A percentile compares a stretch with the other conserved stretches of the same genome.
Conservation (phyloP, 192 early-diverging fungal genomes). For the Rhizophlyctis rosea region DNA sequence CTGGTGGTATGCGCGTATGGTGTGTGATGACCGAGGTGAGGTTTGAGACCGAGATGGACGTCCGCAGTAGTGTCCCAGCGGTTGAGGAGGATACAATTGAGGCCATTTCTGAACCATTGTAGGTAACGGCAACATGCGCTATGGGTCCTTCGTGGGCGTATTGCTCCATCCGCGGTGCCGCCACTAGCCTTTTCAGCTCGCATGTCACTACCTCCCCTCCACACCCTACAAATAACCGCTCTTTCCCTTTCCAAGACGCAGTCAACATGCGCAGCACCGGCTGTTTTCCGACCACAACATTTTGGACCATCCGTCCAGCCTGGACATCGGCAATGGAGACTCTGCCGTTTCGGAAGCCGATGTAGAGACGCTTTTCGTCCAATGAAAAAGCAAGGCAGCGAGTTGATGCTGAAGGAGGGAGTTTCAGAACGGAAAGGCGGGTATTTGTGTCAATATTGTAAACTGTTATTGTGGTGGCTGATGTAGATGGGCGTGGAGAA, state of each 20-base stretch:
- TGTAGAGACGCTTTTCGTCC: constrained; percentile 3
- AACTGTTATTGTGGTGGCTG: background rate
- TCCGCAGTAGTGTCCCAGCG: background rate
- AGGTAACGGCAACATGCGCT: background rate
- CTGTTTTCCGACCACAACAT: background rate
- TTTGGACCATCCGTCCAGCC: background rate
- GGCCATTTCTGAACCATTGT: background rate
- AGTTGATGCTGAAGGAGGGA: too few relatives aligned
- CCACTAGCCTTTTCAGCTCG: background rate
- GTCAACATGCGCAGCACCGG: background rate
- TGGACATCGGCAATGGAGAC: background rate
- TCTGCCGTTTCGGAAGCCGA: background rate
- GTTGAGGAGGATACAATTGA: constrained; percentile 1
- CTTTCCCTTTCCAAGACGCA: background rate
- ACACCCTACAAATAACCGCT: constrained; percentile 5
- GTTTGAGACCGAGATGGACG: background rate
- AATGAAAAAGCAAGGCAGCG: constrained; percentile 9
- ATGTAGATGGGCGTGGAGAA: constrained; percentile 10
- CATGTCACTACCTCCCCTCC: background rate
- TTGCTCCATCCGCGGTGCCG: background rate
- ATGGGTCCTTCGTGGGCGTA: background rate
- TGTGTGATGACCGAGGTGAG: too few relatives aligned
- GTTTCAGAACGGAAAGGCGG: too few relatives aligned
- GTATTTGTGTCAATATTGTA: too few relatives aligned
- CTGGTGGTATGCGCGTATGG: too few relatives aligned